Percentiles rank a stretch among this genome's conserved stretches.
Evolutionary conservation across 768 basidiomycete genomes (phyloP).

Genomic region (Austroboletus eburneus): DNA sequence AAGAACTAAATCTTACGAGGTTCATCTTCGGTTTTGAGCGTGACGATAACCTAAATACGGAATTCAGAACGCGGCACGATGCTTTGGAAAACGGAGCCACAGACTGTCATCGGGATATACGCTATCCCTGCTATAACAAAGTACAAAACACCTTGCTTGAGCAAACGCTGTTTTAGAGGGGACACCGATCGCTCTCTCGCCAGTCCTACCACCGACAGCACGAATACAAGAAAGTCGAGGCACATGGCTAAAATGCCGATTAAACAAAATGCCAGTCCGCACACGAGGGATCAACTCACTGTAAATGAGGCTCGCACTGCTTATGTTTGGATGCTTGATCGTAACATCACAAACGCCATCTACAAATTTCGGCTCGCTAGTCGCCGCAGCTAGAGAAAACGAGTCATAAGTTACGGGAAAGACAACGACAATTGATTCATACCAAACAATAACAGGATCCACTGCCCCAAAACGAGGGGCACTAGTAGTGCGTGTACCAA

Average conservation of each 20-base stretch:
- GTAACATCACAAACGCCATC: slow-evolving; percentile 2
- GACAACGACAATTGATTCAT: background rate
- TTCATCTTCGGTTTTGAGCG: slow-evolving; percentile 6
- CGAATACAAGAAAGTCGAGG: slow-evolving; percentile 19
- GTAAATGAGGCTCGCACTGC: slow-evolving; percentile 9
- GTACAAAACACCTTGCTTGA: slow-evolving; percentile 16
- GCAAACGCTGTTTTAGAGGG: slow-evolving; percentile 9
- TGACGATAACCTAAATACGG: slow-evolving; percentile 8
- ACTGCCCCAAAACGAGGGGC: slow-evolving; percentile 19
- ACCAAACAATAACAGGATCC: slow-evolving; percentile 12
- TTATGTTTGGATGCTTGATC: background rate
- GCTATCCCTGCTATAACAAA: slow-evolving; percentile 10
- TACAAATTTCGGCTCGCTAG: background rate
- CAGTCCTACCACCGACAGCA: slow-evolving; percentile 14
- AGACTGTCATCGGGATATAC: slow-evolving; percentile 12
- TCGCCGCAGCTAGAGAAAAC: slow-evolving; percentile 9
- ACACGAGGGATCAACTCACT: slow-evolving; percentile 11
- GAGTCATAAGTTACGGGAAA: background rate
- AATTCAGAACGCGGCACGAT: background rate
- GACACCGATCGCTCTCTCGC: slow-evolving; percentile 9
- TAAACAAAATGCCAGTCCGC: background rate
- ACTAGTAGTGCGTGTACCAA: slow-evolving; percentile 7
- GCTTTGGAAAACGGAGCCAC: background rate
- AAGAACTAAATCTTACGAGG: slow-evolving; percentile 3
- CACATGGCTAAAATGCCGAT: slow-evolving; percentile 7